Evolutionary conservation across 2,329 filamentous ascomycete genomes (phyloP), one percentile per base, ranked within the genome.

Genomic region (Domatiomyces catenatus): DNA sequence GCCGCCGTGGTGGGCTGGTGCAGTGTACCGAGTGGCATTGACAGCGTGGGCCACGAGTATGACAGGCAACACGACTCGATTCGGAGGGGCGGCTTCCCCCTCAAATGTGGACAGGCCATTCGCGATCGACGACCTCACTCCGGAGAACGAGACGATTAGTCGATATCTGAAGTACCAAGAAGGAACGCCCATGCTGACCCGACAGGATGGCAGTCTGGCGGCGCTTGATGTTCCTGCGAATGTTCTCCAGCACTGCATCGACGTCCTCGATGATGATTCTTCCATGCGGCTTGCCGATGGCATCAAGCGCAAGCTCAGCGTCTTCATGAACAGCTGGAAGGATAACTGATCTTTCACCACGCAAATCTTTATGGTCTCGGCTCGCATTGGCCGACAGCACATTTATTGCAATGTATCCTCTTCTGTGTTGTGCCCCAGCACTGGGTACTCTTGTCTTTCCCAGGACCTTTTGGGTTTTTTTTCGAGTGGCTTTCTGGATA

Each of bases 1-100:
- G 19, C 82, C 82, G 5, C 75, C 74, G 39, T 86, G 82, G 82
- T 86, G 81, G 81, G 69, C 79, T n/a, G 76, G 74, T 1, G 81
- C 80, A 2, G 68, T 85, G 42, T 85, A 86, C 62, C 77, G 83
- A n/a, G 80, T 74, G 1, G 73, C 73, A 3, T 67, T 83, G 50
- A 74, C 80, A 42, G 67, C 82, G 2, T 83, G 79, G 80, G 71
- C 74, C 2, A 77, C 83, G 57, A 76, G 77, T 57, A 64, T 82
- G 50, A 70, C 68, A 5, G 69, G 74, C 52, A 73, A 79, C 52
- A 58, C 64, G 17, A 61, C 61, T 39, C 61, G 66, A 18, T 63
- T 64, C 17, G 63, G 62, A 22, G 58, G 58, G 24, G 62, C 60
- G 56, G 22, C 63, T 49, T 20, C 51, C 53, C 43, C 60, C 50